Evolutionary conservation across 2,329 filamentous ascomycete species (phyloP).

Genomic region (Cordyceps tenuipes): DNA sequence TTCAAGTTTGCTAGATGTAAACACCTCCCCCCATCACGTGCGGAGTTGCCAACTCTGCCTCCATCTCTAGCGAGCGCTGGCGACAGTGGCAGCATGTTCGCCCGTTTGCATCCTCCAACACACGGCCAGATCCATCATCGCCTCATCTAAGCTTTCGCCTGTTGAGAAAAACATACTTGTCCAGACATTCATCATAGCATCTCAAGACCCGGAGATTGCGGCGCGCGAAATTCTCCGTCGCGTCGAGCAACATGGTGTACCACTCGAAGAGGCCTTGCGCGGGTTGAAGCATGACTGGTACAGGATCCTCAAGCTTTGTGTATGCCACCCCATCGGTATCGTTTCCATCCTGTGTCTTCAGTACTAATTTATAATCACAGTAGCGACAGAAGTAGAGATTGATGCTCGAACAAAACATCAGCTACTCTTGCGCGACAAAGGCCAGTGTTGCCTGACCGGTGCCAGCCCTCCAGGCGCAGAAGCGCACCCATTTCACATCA

Average conservation of each 20-base stretch:
- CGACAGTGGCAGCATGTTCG: neutral
- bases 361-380: neutral
- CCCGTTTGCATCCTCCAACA: neutral
- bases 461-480: neutral
- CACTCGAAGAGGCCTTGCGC: neutral
- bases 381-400: neutral
- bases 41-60: neutral
- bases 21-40: neutral
- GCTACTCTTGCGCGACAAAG: neutral
- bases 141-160: neutral
- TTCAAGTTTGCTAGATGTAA: neutral
- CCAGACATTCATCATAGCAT: neutral
- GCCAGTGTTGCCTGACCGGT: neutral
- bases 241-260: neutral
- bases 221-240: neutral
- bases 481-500: neutral
- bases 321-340: neutral
- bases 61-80: too few species aligned
- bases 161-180: neutral
- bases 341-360: neutral
- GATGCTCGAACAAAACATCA: neutral
- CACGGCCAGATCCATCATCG: neutral
- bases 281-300: constrained; percentile 5
- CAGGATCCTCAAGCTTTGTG: neutral
- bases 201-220: neutral